Base-by-base conservation (phyloP, 2,329 filamentous ascomycete genomes). In the Ceratocystis cubensis region DNA sequence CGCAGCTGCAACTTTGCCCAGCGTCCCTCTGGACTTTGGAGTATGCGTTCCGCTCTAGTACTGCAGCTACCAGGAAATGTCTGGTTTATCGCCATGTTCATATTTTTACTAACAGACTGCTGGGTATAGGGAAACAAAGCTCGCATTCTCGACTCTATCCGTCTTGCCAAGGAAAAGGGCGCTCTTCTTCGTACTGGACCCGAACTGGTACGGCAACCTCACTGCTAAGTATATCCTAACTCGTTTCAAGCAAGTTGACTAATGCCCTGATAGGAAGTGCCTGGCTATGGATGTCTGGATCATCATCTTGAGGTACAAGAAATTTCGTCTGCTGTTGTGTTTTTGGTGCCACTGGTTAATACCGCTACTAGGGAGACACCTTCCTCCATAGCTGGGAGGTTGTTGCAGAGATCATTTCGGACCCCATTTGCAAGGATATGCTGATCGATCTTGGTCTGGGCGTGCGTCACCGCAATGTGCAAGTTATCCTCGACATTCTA, bases 101-200 rank as follows among this genome's bases (percentile, higher is more conserved):
- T 53, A 25, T 53, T 15, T 15, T 53, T 28, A 53, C 48, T 25
- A 53, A 53, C 3, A 15, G 22, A 25, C 20, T 53, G 1, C 48
- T 28, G 13, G 3, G 17, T n/a, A 25, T 63, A 68, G 66, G 85
- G 85, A 46, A 89, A 89, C 71, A 74, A 78, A 1, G 78, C 80
- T 62, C 78, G 87, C 20, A 88, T 89, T 69, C 79, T 85, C 20
- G 78, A 87, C 72, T 84, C 82, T 66, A 85, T 88, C 70, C 77
- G 75, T 45, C 70, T 75, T 30, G 84, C 86, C 20, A 88, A 88
- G 73, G 76, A 76, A 61, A 78, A 78, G 2, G 83, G 84, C 30
- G 85, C 86, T n/a, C 81, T 78, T 8, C 74, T 88, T n/a, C 79
- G 86, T 64, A 80, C 82, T 1, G 83, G 83, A 2, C 83, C 80